Evolutionary conservation across 768 basidiomycete genomes (phyloP).

Genomic region (Psilocybe sp.): DNA sequence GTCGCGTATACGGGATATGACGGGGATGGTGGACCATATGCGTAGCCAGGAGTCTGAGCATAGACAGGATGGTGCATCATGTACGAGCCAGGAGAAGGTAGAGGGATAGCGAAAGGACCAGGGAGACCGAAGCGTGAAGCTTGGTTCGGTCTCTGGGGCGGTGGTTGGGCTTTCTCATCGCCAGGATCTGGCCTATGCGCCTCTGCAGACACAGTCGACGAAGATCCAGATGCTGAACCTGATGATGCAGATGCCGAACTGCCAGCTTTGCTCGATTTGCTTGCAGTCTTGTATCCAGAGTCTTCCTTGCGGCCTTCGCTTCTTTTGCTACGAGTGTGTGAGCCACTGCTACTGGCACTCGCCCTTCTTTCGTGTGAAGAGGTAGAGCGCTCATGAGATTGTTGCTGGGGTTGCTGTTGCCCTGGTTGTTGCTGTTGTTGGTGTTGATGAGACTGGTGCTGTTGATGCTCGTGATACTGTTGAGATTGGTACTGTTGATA

Average conservation of each 20-base stretch:
- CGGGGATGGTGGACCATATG: background rate
- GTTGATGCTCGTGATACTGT: conserved; percentile 1
- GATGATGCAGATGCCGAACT: background rate
- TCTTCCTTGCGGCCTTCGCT: no score
- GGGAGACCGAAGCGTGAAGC: conserved; percentile 31
- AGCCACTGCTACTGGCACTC: no score
- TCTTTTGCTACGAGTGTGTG: no score
- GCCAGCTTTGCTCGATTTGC: no score
- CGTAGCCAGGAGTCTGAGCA: conserved; percentile 6
- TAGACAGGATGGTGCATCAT: background rate
- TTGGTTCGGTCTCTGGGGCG: no score
- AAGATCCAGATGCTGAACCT: conserved; percentile 5
- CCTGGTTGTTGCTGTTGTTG: background rate
- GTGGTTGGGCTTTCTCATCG: no score
- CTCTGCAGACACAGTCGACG: background rate
- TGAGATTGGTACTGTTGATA: no score
- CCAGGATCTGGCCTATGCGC: no score
- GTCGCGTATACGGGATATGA: background rate
- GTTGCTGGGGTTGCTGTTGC: background rate
- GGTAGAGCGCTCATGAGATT: background rate
- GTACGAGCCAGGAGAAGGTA: conserved; percentile 44
- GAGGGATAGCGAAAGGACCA: conserved; percentile 72
- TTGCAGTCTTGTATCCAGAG: no score
- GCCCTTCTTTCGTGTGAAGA: no score
- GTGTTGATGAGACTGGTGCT: conserved; percentile 1